phyloP scores from a whole-genome alignment of 805 yeast genomes.

The Saturnispora hagleri region DNA sequence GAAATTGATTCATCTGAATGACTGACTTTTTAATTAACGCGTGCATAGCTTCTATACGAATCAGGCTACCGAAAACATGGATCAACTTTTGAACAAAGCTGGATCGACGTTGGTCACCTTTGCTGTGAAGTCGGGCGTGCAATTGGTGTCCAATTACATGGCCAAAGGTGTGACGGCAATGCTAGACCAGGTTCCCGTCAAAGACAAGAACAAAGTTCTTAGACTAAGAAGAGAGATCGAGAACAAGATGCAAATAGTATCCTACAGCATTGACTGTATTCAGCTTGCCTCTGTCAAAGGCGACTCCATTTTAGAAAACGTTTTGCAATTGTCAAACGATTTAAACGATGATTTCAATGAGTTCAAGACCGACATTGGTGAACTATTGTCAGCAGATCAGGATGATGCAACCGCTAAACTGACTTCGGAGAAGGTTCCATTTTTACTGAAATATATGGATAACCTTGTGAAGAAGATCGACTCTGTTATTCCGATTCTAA shows the following conservation, averaged over 20 bases:
- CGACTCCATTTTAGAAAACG: constrained; percentile 45
- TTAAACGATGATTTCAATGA: constrained; percentile 48
- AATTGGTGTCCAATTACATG: constrained; percentile 67
- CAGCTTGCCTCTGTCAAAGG: constrained; percentile 55
- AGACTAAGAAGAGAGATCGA: constrained; percentile 31
- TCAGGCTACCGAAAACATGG: constrained; percentile 22
- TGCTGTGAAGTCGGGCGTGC: constrained; percentile 68
- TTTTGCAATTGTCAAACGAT: constrained; percentile 44
- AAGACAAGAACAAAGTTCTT: constrained; percentile 39
- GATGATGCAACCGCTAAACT: constrained; percentile 16
- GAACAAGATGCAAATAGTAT: constrained; percentile 49
- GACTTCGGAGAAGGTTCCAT: constrained; percentile 27
- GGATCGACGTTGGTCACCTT: constrained; percentile 73
- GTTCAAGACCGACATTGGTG: constrained; percentile 43
- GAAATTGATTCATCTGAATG: not conserved
- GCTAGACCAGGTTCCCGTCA: constrained; percentile 44
- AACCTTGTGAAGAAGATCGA: constrained; percentile 45
- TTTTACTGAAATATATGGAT: constrained; percentile 43
- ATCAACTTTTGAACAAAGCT: constrained; percentile 39
- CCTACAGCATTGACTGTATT: constrained; percentile 60
- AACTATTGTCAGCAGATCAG: constrained; percentile 25
- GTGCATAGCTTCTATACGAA: not conserved
- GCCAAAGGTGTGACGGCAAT: constrained; percentile 51
- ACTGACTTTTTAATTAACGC: not conserved
- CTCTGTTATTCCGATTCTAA: constrained; percentile 59